Evolutionary conservation across 2,329 filamentous ascomycete species (phyloP), one percentile per base, ranked within the genome.

Genomic region (Penicillium paneum): DNA sequence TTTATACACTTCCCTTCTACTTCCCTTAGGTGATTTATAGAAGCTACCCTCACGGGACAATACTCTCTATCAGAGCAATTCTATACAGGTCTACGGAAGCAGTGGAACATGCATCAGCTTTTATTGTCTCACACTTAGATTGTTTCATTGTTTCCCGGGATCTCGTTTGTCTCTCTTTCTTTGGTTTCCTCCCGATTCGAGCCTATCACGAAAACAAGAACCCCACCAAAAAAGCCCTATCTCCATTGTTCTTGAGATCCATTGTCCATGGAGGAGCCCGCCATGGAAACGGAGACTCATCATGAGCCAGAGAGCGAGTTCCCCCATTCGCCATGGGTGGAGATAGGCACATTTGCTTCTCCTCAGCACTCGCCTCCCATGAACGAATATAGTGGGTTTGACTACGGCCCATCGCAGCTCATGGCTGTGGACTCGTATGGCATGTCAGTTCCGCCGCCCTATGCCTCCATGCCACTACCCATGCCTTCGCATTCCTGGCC

Each of bases 401-500:
- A 79, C 54, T 91, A 88, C 72, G 79, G 80, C 28, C 65, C 84
- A 74, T 79, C 83, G 48, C 82, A 85, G 40, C 82, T 85, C 17
- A 78, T 87, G 61, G 78, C 84, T 31, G 77, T 84, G 61, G 83
- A 86, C 31, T 74, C 76, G 54, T 84, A 79, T 64, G 74, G 71
- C 60, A 78, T 80, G 62, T 81, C 84, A 64, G 79, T 83, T 62
- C 81, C 81, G 63, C 79, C 83, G 58, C 77, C 83, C 56, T 80
- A 81, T 63, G 74, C 76, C 38, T 75, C 78, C 31, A 84, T 89
- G 21, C 87, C 89, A 68, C 77, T 92, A 60, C 86, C 90, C 64
- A 88, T 89, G 77, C 85, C 87, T 21, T 80, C 80, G 43, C 81
- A 87, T 48, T 64, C 70, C 59, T 95, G 90, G 90, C 90, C 90